Evolutionary conservation across 176 grass and related monocot species (phyloP), one percentile per base, ranked within the genome.

Genomic region (Secale cereale): DNA sequence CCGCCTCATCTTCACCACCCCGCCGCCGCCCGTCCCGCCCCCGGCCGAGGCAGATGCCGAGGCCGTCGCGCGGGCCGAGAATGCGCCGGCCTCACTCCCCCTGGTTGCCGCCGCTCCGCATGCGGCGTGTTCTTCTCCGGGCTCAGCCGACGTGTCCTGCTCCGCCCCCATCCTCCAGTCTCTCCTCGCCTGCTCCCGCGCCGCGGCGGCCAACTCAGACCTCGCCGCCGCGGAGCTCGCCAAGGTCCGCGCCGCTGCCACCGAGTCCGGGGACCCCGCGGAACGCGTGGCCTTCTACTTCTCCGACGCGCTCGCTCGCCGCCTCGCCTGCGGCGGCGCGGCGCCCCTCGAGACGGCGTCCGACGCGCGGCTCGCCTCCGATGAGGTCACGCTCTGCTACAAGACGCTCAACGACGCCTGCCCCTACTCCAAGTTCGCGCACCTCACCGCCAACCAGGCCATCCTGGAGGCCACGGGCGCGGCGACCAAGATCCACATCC

Each of bases 361-460:
- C 10, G 77, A 88, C 73, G 17, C 82, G 22, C 62, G 52, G 35
- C 67, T 88, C 81, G 78, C 82, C 36, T 65, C 93, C 65, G 94
- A 99, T 75, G 94, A 94, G 77, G 90, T 97, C 80, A 96, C 94
- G 36, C 86, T 99, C 27, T 94, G 94, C 86, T 99, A 99, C 90
- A 99, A 97, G 81, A 92, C 81, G 32, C 86, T 99, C 74, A 94
- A 99, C 63, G 97, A 99, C 65, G 93, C 97, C 56, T 99, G 97
- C 81, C 97, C 97, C 27, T 99, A 99, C 88, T 96, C 86, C 84
- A 99, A 99, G 82, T 99, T 99, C 59, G 90, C 97, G 29, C 97
- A 99, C 87, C 91, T 99, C 33, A 99, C 97, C 0, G 97, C 97
- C 29, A 99, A 99, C 89, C 97, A 99, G 83, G 97, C 97, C 40